Percentiles rank a stretch among this genome's conserved stretches.
Evolutionary conservation across 192 early-diverging fungal species (phyloP).

Genomic region (Podila epigama): DNA sequence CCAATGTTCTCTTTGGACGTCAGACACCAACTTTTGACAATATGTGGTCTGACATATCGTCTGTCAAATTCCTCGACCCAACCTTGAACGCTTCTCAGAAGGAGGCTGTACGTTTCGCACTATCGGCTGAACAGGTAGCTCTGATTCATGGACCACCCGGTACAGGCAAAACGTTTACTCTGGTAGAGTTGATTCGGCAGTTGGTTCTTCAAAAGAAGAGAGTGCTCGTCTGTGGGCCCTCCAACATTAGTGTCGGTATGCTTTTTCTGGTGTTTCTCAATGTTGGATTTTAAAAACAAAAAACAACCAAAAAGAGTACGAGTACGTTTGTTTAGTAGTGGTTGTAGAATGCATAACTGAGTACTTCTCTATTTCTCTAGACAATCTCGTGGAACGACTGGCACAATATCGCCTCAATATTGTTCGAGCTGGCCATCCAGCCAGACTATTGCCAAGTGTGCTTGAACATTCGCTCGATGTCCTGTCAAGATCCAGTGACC

Average conservation of each 20-base stretch:
- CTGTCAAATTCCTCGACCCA: conserved; percentile 61
- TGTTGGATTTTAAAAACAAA: too few species aligned
- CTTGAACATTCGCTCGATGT: conserved; percentile 76
- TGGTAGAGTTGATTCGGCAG: conserved; percentile 87
- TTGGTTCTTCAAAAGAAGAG: conserved; percentile 63
- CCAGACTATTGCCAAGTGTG: conserved; percentile 75
- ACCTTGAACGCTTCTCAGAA: conserved; percentile 75
- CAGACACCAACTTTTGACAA: conserved; percentile 38
- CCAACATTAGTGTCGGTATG: conserved; percentile 85
- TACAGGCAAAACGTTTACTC: conserved; percentile 89
- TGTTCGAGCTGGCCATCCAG: conserved; percentile 87
- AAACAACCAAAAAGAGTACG: too few species aligned
- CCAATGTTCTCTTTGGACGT: conserved; percentile 58
- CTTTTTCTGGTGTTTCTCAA: neutral
- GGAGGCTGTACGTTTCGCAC: conserved; percentile 69
- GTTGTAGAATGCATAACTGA: too few species aligned
- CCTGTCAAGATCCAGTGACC: conserved; percentile 68
- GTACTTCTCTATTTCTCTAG: too few species aligned
- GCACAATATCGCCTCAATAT: conserved; percentile 64
- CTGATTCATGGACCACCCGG: conserved; percentile 90
- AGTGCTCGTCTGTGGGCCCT: conserved; percentile 89
- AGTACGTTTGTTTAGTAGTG: too few species aligned
- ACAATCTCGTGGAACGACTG: conserved; percentile 88
- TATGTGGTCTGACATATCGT: conserved; percentile 15
- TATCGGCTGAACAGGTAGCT: conserved; percentile 69